A percentile compares a stretch with the other conserved stretches of the same genome.
Conservation (phyloP, 1,284 basidiomycete species). For the Quambalaria eucalypti region DNA sequence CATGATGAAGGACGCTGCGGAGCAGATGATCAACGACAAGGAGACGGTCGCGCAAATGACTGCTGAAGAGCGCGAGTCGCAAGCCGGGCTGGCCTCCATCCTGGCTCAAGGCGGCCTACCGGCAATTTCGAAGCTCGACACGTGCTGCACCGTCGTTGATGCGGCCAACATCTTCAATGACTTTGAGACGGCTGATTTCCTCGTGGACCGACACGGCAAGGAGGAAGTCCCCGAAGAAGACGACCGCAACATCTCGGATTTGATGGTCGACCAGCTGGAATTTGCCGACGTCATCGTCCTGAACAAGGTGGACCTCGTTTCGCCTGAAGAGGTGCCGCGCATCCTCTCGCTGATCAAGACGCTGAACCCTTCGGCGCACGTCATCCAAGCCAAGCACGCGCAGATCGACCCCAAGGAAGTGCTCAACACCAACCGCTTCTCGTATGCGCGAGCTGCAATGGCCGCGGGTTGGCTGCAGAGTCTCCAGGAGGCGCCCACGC, state of each 20-base stretch:
- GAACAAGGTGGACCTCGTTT: slow-evolving; percentile 50
- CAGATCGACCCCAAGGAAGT: slow-evolving; percentile 48
- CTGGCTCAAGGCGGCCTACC: slow-evolving; percentile 49
- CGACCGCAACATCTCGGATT: slow-evolving; percentile 51
- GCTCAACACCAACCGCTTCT: slow-evolving; percentile 46
- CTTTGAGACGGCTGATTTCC: slow-evolving; percentile 51
- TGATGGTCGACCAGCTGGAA: slow-evolving; percentile 49
- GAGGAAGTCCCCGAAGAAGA: slow-evolving; percentile 47
- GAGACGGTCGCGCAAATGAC: slow-evolving; percentile 20
- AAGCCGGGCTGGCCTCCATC: slow-evolving; percentile 45
- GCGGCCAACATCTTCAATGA: slow-evolving; percentile 47
- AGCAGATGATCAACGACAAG: slow-evolving; percentile 9
- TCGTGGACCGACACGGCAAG: slow-evolving; percentile 47
- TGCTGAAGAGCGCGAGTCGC: neutral
- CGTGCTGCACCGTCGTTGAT: slow-evolving; percentile 29
- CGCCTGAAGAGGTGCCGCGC: slow-evolving; percentile 35
- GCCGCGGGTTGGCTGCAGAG: slow-evolving; percentile 51
- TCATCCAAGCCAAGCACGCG: slow-evolving; percentile 45
- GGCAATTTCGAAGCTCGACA: slow-evolving; percentile 44
- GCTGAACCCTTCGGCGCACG: slow-evolving; percentile 50
- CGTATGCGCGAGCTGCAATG: slow-evolving; percentile 49
- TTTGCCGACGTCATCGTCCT: slow-evolving; percentile 51
- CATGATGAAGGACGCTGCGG: slow-evolving; percentile 29
- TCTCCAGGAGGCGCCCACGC: slow-evolving; percentile 48
- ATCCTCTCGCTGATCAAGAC: slow-evolving; percentile 46